Conservation (phyloP, 495 filamentous ascomycete genomes). For the Aspergillus avenaceus region DNA sequence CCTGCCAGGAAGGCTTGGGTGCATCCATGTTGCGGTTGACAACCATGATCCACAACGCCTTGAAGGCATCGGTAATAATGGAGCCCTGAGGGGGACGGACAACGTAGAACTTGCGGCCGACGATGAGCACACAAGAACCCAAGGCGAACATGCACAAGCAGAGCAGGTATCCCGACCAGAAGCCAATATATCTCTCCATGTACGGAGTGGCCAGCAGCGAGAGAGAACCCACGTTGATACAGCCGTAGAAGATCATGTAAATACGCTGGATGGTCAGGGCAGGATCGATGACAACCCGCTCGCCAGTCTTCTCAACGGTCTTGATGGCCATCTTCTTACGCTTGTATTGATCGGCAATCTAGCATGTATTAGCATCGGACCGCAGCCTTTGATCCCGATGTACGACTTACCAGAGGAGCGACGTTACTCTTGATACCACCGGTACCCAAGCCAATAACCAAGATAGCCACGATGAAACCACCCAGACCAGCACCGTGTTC, state of each 20-base stretch:
- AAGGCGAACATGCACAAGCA: conserved; percentile 57
- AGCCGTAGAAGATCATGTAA: conserved; percentile 70
- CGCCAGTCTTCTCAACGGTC: conserved; percentile 52
- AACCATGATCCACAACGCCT: conserved; percentile 56
- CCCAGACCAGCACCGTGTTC: conserved; percentile 44
- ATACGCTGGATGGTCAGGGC: conserved; percentile 70
- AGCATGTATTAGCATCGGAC: conserved; percentile 4
- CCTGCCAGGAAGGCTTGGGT: conserved; percentile 57
- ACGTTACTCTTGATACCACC: conserved; percentile 78
- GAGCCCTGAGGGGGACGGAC: conserved; percentile 61
- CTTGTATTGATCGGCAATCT: conserved; percentile 73
- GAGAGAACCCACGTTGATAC: conserved; percentile 73
- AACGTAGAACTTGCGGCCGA: conserved; percentile 55
- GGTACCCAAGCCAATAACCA: conserved; percentile 47
- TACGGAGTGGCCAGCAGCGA: conserved; percentile 61
- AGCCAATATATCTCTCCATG: conserved; percentile 63
- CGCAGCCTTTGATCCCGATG: neutral
- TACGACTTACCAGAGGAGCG: conserved; percentile 28
- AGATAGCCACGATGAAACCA: conserved; percentile 44
- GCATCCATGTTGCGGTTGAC: conserved; percentile 52
- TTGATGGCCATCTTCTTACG: conserved; percentile 55
- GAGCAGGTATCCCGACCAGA: conserved; percentile 74
- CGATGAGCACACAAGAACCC: conserved; percentile 47
- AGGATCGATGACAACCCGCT: conserved; percentile 73
- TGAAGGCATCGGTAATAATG: conserved; percentile 58